A percentile compares a stretch with the other conserved stretches of the same genome.
Evolutionary conservation across 805 yeast genomes (phyloP).

Genomic region (Kodamaea laetipori): DNA sequence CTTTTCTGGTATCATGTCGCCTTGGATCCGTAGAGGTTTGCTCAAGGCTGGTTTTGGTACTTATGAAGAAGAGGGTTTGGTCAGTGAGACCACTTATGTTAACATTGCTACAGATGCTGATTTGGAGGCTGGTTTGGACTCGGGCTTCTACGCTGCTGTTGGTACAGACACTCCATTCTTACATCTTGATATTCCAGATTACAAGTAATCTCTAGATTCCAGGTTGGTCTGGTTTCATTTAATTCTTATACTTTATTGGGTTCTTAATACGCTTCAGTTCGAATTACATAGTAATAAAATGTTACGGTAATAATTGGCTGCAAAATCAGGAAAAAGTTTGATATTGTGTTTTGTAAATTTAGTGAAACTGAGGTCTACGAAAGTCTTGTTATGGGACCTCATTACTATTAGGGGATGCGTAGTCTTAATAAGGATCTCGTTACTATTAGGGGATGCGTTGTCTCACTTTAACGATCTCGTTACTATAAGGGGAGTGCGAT

Average conservation of each 20-base stretch:
- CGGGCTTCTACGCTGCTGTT: slow-evolving; percentile 52
- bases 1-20: slow-evolving; percentile 79
- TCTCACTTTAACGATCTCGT: too few relatives aligned
- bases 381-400: too few relatives aligned
- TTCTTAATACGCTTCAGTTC: neutral
- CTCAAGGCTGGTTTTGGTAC: slow-evolving; percentile 77
- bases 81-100: slow-evolving; percentile 42
- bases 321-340: too few relatives aligned
- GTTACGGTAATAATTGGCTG: neutral
- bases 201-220: slow-evolving; percentile 24
- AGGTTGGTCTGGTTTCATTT: neutral
- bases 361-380: too few relatives aligned
- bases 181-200: slow-evolving; percentile 75
- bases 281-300: neutral
- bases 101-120: slow-evolving; percentile 39
- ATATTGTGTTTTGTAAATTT: too few relatives aligned
- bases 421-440: too few relatives aligned
- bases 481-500: too few relatives aligned
- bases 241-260: slow-evolving; percentile 2
- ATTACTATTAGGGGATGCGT: too few relatives aligned
- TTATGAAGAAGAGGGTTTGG: slow-evolving; percentile 42
- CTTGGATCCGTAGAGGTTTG: slow-evolving; percentile 83
- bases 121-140: slow-evolving; percentile 31
- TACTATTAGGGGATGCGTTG: too few relatives aligned
- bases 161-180: slow-evolving; percentile 73